These are phyloP conservation scores for Eustoma russellianum DNA, from an alignment of 257 asterid genomes.

Conservation along the genomic window DNA sequence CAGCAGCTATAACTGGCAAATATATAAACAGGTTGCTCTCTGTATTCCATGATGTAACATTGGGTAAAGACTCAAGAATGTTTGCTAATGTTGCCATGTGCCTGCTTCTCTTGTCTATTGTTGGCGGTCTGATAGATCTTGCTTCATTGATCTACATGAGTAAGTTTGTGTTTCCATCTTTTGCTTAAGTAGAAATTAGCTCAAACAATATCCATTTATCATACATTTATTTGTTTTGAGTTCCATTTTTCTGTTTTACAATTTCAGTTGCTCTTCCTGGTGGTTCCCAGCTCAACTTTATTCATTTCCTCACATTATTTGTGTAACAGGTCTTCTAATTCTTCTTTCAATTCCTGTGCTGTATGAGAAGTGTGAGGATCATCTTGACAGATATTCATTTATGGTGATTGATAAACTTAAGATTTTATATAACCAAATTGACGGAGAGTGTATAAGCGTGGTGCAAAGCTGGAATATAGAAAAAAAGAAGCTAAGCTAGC, in stretches of 20 bases:
- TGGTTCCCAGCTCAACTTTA: background rate
- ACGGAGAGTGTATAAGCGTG: conserved; percentile 33
- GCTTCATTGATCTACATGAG: conserved; percentile 51
- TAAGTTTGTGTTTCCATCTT: conserved; percentile 22
- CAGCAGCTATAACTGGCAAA: conserved; percentile 30
- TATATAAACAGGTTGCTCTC: conserved; percentile 44
- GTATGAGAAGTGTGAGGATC: conserved; percentile 58
- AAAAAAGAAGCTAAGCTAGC: conserved; percentile 54
- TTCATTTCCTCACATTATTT: background rate
- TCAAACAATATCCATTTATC: background rate
- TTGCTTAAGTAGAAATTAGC: background rate
- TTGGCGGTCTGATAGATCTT: conserved; percentile 49
- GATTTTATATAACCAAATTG: conserved; percentile 29
- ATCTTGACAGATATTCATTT: conserved; percentile 26
- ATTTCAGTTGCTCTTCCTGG: too few species aligned
- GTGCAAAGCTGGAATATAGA: conserved; percentile 42
- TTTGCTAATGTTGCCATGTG: conserved; percentile 35
- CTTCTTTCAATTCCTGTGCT: conserved; percentile 67
- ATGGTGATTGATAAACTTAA: conserved; percentile 27
- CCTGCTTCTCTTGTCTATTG: conserved; percentile 32
- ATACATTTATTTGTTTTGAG: background rate
- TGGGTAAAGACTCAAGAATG: conserved; percentile 60
- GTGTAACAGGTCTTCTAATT: conserved; percentile 44
- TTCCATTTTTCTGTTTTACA: too few species aligned
- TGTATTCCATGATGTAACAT: conserved; percentile 48